Conservation (phyloP, 2,329 filamentous ascomycete species). For the Corynespora cassiicola region DNA sequence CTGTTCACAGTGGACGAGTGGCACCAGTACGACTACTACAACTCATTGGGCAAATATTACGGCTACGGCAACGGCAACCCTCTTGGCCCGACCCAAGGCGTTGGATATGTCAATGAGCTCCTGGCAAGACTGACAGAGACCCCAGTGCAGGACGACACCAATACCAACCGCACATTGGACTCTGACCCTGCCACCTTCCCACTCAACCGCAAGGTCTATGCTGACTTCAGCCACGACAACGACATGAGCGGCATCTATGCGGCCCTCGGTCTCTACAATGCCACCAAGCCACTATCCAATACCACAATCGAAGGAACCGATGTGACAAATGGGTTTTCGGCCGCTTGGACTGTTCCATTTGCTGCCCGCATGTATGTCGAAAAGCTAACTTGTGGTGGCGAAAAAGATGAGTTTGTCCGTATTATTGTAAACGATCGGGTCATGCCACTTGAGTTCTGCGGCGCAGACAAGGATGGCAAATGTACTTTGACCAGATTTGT, state of each 20-base stretch:
- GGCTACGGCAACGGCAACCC: slow-evolving; percentile 78
- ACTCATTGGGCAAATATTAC: slow-evolving; percentile 84
- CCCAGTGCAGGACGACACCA: slow-evolving; percentile 75
- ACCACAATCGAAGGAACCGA: slow-evolving; percentile 56
- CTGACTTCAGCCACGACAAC: slow-evolving; percentile 93
- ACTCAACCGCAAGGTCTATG: slow-evolving; percentile 71
- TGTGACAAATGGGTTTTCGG: slow-evolving; percentile 71
- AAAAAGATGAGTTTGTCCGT: slow-evolving; percentile 74
- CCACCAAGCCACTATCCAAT: slow-evolving; percentile 58
- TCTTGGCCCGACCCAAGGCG: slow-evolving; percentile 82
- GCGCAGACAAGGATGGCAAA: slow-evolving; percentile 71
- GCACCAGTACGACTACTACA: slow-evolving; percentile 80
- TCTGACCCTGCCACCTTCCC: slow-evolving; percentile 73
- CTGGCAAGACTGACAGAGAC: slow-evolving; percentile 76
- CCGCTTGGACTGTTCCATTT: slow-evolving; percentile 84
- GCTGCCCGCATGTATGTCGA: slow-evolving; percentile 83
- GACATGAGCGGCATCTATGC: slow-evolving; percentile 79
- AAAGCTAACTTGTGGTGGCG: slow-evolving; percentile 74
- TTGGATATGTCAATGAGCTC: slow-evolving; percentile 88
- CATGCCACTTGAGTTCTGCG: slow-evolving; percentile 73
- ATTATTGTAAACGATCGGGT: slow-evolving; percentile 86
- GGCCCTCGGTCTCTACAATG: slow-evolving; percentile 80
- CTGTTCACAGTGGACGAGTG: slow-evolving; percentile 79
- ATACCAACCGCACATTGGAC: slow-evolving; percentile 80
- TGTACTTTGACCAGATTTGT: slow-evolving; percentile 76